phyloP scores from a whole-genome alignment of 495 filamentous ascomycete species.

The Friedmanniomyces simplex region DNA sequence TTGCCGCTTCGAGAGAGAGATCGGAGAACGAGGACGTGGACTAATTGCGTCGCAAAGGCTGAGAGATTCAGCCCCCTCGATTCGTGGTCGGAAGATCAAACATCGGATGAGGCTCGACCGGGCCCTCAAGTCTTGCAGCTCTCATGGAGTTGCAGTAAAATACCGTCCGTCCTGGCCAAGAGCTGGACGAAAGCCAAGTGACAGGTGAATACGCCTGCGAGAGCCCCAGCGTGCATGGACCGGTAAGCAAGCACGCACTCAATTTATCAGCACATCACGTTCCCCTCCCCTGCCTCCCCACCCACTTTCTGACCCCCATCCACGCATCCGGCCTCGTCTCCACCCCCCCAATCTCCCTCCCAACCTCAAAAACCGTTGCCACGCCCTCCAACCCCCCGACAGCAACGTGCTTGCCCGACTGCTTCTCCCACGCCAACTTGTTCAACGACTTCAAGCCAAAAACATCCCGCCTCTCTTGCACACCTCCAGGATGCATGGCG shows the following conservation, averaged over 20 bases:
- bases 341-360: conserved; percentile 66
- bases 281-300: conserved; percentile 48
- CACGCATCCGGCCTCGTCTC: conserved; percentile 81
- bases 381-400: conserved; percentile 85
- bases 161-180: too few species aligned
- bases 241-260: not conserved
- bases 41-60: too few species aligned
- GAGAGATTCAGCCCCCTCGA: too few species aligned
- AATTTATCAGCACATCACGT: not conserved
- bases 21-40: too few species aligned
- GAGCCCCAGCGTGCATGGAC: too few species aligned
- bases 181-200: too few species aligned
- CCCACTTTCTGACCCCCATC: conserved; percentile 76
- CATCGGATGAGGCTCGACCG: too few species aligned
- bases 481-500: not conserved
- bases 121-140: too few species aligned
- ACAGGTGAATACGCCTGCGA: too few species aligned
- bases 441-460: conserved; percentile 70
- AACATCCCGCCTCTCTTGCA: conserved; percentile 34
- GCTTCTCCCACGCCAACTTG: conserved; percentile 83
- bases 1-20: too few species aligned
- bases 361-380: conserved; percentile 89
- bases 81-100: too few species aligned
- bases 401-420: conserved; percentile 74
- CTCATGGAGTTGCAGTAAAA: too few species aligned